Base-by-base conservation (phyloP, 2,329 filamentous ascomycete genomes). In the Pseudogymnoascus sp. region DNA sequence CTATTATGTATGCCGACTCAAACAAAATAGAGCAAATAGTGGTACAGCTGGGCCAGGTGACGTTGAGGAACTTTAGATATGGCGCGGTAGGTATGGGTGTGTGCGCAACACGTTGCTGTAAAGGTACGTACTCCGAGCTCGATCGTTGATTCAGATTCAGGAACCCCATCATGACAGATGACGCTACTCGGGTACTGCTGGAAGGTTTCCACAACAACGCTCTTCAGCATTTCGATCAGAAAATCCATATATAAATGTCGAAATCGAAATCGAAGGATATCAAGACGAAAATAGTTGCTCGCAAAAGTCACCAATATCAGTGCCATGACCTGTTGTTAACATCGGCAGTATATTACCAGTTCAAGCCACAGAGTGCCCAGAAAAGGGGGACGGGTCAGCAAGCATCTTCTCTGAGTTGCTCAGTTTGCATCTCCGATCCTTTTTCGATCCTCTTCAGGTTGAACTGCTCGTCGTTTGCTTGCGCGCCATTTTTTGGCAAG, bases 1-100 rank as follows among this genome's bases (percentile, higher is more conserved):
- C 48, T 55, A 55, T 55, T 55, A 10, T 33, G n/a, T 33, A 55
- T 55, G 48, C 48, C 48, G 48, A 33, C n/a, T 55, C 48, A 33
- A 55, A 55, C 29, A 33, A 33, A 55, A 55, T 33, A 55, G 27
- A 55, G 48, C 8, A 31, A 55, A n/a, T 33, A 55, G 42, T 45
- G n/a, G 48, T 55, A 55, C 48, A 33, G 48, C n/a, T 55, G 15
- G 5, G 12, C 13, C 27, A 33, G 29, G 48, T 55, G 48, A 55
- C 48, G 48, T 55, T 55, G 48, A 55, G 29, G 48, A 33, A 55
- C 48, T 55, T 55, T 55, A 29, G 29, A 15, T 21, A n/a, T 55
- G 48, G 29, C 48, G 29, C 48, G 27, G 48, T 55, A 33, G 27
- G 48, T 55, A 33, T 33, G n/a, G 48, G 48, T 29, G 25, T 15